A percentile compares a stretch with the other conserved stretches of the same genome.
These are phyloP conservation scores for Panicum hallii DNA, from an alignment of 202 grass and related monocot genomes.

Conservation along the genomic window DNA sequence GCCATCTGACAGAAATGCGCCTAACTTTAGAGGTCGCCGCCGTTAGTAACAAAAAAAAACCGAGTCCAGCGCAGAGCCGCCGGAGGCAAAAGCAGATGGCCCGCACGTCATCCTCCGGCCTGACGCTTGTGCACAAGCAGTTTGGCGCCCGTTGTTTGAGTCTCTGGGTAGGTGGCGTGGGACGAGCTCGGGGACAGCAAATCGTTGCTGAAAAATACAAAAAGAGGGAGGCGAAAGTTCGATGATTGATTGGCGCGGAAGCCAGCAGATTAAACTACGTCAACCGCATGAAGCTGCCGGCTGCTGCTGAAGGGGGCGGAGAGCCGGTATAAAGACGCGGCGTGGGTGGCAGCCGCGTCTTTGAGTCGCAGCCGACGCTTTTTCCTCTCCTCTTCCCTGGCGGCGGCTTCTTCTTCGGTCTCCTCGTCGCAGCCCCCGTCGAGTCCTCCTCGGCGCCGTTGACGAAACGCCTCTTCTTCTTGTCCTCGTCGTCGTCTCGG, in stretches of 20 bases:
- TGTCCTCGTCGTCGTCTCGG: not conserved
- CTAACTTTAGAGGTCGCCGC: not conserved
- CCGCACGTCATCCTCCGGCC: not conserved
- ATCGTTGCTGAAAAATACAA: constrained; percentile 45
- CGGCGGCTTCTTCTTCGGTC: not conserved
- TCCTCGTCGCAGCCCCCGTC: not conserved
- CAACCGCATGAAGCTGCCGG: not conserved
- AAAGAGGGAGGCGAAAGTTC: constrained; percentile 1
- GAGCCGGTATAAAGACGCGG: constrained; percentile 42
- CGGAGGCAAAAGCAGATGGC: not conserved
- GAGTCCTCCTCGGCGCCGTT: constrained; percentile 25
- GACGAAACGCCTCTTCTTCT: not conserved
- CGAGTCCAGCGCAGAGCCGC: not conserved
- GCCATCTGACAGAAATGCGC: not conserved
- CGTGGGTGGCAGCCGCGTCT: constrained; percentile 35
- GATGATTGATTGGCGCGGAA: constrained; percentile 46
- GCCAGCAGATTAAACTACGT: not conserved
- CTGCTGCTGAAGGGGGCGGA: not conserved
- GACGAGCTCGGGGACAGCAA: constrained; percentile 29
- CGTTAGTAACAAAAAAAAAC: not conserved
- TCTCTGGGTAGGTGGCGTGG: constrained; percentile 19
- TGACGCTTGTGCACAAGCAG: not conserved
- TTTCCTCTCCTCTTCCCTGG: not conserved
- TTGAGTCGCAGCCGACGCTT: constrained; percentile 39
- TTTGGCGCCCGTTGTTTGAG: constrained; percentile 18